A percentile compares a stretch with the other conserved stretches of the same genome.
phyloP scores from a whole-genome alignment of 2,329 filamentous ascomycete genomes.

The Amauroascus verrucosus region DNA sequence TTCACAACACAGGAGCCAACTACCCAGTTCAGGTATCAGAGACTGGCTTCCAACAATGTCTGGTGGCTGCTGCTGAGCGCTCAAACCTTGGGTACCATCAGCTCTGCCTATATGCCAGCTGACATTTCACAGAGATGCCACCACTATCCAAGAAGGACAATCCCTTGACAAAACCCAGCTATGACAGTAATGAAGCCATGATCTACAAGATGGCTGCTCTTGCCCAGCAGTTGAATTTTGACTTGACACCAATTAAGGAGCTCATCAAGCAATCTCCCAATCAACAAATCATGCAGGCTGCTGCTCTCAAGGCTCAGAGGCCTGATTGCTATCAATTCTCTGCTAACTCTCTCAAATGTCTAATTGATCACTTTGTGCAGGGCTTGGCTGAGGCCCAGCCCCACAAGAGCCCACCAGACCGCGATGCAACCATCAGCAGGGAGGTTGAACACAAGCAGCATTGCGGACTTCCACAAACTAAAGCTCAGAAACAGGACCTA shows the following conservation, averaged over 20 bases:
- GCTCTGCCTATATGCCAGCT: background rate
- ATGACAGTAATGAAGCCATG: background rate
- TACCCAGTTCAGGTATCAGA: background rate
- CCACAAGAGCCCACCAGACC: background rate
- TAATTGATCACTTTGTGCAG: background rate
- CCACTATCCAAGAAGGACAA: background rate
- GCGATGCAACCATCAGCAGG: background rate
- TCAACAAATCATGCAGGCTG: background rate
- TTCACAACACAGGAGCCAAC: background rate
- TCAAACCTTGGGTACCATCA: background rate
- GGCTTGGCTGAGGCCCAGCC: background rate
- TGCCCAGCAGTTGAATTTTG: background rate
- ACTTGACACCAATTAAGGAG: background rate
- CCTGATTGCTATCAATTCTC: background rate
- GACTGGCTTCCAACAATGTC: background rate
- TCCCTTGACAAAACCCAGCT: background rate
- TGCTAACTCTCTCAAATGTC: background rate
- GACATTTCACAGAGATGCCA: background rate
- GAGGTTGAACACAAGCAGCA: background rate
- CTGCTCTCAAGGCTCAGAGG: background rate
- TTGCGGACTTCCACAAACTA: background rate
- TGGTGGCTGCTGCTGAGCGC: background rate
- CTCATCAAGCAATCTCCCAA: background rate
- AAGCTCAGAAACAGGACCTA: background rate
- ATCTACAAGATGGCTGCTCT: background rate